Conservation (phyloP, 1,284 basidiomycete species). For the Tremellales sp. region DNA sequence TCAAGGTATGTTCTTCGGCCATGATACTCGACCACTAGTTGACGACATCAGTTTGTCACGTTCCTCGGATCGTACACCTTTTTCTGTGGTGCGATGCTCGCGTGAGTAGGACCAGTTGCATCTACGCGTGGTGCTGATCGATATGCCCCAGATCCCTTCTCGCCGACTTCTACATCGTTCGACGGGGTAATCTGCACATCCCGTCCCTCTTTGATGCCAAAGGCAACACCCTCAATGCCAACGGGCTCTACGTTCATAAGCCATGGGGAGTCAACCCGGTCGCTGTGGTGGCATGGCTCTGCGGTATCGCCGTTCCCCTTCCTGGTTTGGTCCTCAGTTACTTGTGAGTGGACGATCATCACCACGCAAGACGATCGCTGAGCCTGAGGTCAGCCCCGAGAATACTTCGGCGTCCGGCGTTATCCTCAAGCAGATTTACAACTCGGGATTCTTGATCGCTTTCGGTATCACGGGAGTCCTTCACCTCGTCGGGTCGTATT, state of each 20-base stretch:
- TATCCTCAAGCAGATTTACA: constrained; percentile 5
- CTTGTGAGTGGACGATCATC: not conserved
- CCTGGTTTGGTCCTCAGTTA: constrained; percentile 2
- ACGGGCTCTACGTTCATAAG: constrained; percentile 2
- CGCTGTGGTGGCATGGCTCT: constrained; percentile 3
- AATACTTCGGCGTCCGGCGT: not conserved
- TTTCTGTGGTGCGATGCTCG: constrained; percentile 2
- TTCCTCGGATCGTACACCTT: constrained; percentile 11
- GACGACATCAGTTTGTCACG: constrained; percentile 9
- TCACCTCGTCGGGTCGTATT: constrained; percentile 1
- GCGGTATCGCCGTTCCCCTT: constrained; percentile 8
- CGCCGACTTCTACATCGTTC: constrained; percentile 10
- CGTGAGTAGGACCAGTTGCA: not conserved
- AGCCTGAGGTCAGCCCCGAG: no score
- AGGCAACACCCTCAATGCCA: constrained; percentile 2
- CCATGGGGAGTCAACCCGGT: constrained; percentile 1
- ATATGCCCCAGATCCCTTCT: constrained; percentile 1
- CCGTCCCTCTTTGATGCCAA: constrained; percentile 8
- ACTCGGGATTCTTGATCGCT: constrained; percentile 7
- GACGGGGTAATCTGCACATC: constrained; percentile 13
- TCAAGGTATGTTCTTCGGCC: constrained; percentile 1
- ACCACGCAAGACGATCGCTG: no score
- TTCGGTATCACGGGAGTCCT: constrained; percentile 1
- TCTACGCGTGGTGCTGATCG: no score
- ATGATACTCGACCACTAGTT: no score